Evolutionary conservation across 179 eudicot genomes (phyloP).

Genomic region (Silene noctiflora): DNA sequence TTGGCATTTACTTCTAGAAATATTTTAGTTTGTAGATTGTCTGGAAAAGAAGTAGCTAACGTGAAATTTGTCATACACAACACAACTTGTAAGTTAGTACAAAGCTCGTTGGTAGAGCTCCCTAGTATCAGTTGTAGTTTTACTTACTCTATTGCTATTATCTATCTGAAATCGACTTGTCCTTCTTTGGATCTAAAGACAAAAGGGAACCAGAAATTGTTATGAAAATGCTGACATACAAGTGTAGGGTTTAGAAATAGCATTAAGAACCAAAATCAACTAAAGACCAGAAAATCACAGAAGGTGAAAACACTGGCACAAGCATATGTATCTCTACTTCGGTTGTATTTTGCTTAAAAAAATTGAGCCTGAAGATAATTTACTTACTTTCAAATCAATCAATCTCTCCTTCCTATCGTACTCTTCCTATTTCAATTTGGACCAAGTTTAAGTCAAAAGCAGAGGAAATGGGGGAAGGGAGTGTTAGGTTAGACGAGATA

Average conservation of each 20-base stretch:
- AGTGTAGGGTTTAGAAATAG: too few species aligned
- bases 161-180: too few species aligned
- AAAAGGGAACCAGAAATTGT: too few species aligned
- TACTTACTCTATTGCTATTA: too few species aligned
- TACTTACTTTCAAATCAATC: background rate
- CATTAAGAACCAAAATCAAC: too few species aligned
- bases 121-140: background rate
- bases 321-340: background rate
- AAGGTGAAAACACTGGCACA: too few species aligned
- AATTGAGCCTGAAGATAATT: background rate
- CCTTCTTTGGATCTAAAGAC: too few species aligned
- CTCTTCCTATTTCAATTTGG: background rate
- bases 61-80: background rate
- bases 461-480: background rate
- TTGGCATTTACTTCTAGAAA: too few species aligned
- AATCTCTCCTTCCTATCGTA: background rate
- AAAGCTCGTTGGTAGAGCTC: background rate
- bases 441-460: background rate
- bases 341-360: background rate
- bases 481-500: background rate
- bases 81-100: background rate
- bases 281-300: too few species aligned
- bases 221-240: too few species aligned
- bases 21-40: too few species aligned
- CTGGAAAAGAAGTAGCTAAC: too few species aligned